phyloP scores from a whole-genome alignment of 305 asterid species.

The Fraxinus xanthoxyloides region DNA sequence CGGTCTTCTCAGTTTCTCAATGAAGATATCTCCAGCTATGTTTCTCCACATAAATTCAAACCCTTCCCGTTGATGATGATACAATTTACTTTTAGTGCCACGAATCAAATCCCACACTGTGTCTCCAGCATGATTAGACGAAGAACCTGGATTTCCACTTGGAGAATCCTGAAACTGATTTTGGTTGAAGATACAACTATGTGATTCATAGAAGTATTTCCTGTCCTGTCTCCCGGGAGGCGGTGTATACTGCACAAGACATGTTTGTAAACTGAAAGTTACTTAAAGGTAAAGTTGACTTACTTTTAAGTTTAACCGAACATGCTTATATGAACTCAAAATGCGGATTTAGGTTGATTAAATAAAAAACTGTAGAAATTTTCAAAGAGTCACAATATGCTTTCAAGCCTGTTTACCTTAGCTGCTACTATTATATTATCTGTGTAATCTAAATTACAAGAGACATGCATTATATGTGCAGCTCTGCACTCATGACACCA shows the following conservation, averaged over 20 bases:
- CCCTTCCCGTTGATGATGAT: slow-evolving; percentile 36
- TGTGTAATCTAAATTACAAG: neutral
- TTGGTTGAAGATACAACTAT: neutral
- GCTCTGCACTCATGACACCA: neutral
- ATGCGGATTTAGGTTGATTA: neutral
- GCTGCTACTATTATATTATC: neutral
- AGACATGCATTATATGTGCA: neutral
- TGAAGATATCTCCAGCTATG: slow-evolving; percentile 29
- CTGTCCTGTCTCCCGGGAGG: slow-evolving; percentile 15
- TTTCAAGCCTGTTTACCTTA: neutral
- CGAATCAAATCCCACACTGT: slow-evolving; percentile 32
- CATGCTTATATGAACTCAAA: neutral
- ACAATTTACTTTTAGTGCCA: slow-evolving; percentile 21
- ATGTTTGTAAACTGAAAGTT: neutral
- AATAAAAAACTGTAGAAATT: neutral
- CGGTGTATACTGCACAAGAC: slow-evolving; percentile 15
- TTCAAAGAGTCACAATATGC: neutral
- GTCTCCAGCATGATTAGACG: slow-evolving; percentile 4
- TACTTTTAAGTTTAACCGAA: neutral
- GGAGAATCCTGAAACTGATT: slow-evolving; percentile 4
- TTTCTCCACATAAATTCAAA: slow-evolving; percentile 35
- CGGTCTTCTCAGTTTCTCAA: slow-evolving; percentile 18
- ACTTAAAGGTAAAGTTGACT: neutral
- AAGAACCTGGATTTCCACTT: neutral
- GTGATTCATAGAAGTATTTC: neutral